These are phyloP conservation scores for Cyclotella cryptica DNA, from an alignment of 108 stramenopile genomes.

Conservation along the genomic window DNA sequence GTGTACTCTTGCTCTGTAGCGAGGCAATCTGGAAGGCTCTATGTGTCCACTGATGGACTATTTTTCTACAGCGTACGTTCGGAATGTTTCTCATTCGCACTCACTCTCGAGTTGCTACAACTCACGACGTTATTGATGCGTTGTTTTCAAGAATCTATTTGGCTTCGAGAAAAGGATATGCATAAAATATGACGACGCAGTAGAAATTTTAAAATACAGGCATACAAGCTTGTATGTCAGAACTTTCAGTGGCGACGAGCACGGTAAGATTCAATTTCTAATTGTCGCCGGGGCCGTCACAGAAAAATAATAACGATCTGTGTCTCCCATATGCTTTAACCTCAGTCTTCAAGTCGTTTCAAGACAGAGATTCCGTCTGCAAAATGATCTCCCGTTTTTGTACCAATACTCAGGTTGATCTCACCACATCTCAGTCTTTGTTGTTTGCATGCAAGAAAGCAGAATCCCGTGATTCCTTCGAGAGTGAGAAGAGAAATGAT, in stretches of 20 bases:
- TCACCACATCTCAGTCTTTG: not conserved
- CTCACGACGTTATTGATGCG: too few species aligned
- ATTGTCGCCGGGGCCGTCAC: constrained; percentile 46
- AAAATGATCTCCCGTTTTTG: constrained; percentile 2
- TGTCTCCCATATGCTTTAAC: not conserved
- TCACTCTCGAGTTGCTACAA: too few species aligned
- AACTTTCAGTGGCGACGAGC: constrained; percentile 54
- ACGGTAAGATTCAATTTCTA: constrained; percentile 44
- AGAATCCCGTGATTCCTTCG: not conserved
- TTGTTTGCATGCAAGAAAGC: not conserved
- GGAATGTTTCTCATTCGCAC: not conserved
- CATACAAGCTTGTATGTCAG: constrained; percentile 61
- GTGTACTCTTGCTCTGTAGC: constrained; percentile 68
- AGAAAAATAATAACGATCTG: constrained; percentile 28
- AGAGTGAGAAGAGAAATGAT: constrained; percentile 1
- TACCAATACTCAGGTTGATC: not conserved
- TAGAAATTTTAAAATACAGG: constrained; percentile 46
- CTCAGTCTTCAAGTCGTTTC: constrained; percentile 15
- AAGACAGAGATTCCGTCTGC: constrained; percentile 20
- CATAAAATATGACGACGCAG: constrained; percentile 52
- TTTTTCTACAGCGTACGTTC: constrained; percentile 59
- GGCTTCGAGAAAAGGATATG: constrained; percentile 75
- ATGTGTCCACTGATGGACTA: constrained; percentile 61
- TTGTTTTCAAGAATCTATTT: constrained; percentile 54
- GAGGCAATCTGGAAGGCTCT: constrained; percentile 68